Conservation (phyloP, 139 green algal genomes). For the Coccomyxa sp. region DNA sequence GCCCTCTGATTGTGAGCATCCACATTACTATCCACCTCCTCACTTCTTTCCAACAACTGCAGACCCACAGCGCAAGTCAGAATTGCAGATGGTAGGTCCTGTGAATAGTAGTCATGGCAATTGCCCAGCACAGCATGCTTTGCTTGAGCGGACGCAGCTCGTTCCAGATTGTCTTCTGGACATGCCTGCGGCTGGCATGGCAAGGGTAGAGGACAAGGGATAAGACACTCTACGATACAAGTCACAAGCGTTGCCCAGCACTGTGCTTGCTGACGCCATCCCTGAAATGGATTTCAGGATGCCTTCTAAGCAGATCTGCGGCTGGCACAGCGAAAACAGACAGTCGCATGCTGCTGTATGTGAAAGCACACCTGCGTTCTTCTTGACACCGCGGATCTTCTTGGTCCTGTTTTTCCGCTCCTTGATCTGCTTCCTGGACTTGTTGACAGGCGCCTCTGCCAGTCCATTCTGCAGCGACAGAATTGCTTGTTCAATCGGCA, state of each 20-base stretch:
- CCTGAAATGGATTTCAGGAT: too few species aligned
- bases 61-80: neutral
- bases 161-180: too few species aligned
- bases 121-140: too few species aligned
- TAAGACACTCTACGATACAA: too few species aligned
- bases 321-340: neutral
- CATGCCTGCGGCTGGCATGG: too few species aligned
- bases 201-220: too few species aligned
- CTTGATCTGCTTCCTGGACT: conserved; percentile 99
- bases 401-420: conserved; percentile 96
- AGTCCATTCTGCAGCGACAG: conserved; percentile 70
- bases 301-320: too few species aligned
- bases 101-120: too few species aligned
- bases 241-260: too few species aligned
- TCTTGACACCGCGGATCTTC: conserved; percentile 93
- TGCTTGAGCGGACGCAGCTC: too few species aligned
- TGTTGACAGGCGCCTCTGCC: conserved; percentile 62
- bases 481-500: conserved; percentile 61
- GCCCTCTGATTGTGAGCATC: neutral
- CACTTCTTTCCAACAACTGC: conserved; percentile 2
- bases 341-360: neutral
- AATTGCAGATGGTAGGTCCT: too few species aligned
- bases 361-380: conserved; percentile 38
- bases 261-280: too few species aligned
- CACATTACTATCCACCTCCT: neutral